Evolutionary conservation across 163 green algal genomes (phyloP), one percentile per base, ranked within the genome.

Genomic region (Volvox carteri): DNA sequence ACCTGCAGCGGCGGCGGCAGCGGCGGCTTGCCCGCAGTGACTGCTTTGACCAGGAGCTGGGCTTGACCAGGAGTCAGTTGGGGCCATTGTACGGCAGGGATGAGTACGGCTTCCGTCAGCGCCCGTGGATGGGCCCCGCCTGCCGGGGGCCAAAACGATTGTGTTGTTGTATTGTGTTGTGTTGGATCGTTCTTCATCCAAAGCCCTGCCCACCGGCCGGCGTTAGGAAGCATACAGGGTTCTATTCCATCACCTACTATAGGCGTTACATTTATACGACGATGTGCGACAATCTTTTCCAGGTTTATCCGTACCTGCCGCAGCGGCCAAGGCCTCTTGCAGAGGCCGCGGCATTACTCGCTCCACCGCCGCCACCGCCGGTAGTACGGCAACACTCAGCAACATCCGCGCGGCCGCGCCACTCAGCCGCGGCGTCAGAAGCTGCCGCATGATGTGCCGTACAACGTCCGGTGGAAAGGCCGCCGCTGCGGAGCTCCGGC

Each of bases 311-410:
- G n/a, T 37, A 86, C 78, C 78, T 46, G 78, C 78, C 3, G 60
- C 78, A 2, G 60, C 78, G 3, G 28, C 3, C 42, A 86, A 33
- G 28, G 78, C 78, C 39, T 86, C 60, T 58, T 65, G 78, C 42
- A 86, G 39, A 41, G 58, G 41, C 58, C n/a, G 44, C 9, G 78
- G 78, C 78, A 86, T 65, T 18, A 86, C 78, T 12, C 60, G 58
- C 18, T 86, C 78, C 78, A 86, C 78, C 28, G 78, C 78, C 58
- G 18, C 25, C 58, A 86, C 78, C n/a, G 78, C 78, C n/a, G 78
- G 78, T 28, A 77, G 60, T 58, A 65, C 60, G 30, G 42, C 78
- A 3, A n/a, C 42, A 21, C 9, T 16, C 60, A 86, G 60, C 78
- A 77, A 41, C 78, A 86, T 14, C 60, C 78, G 60, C 41, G 78